Conservation (phyloP, 768 basidiomycete genomes). For the Hypsizygus marmoreus region DNA sequence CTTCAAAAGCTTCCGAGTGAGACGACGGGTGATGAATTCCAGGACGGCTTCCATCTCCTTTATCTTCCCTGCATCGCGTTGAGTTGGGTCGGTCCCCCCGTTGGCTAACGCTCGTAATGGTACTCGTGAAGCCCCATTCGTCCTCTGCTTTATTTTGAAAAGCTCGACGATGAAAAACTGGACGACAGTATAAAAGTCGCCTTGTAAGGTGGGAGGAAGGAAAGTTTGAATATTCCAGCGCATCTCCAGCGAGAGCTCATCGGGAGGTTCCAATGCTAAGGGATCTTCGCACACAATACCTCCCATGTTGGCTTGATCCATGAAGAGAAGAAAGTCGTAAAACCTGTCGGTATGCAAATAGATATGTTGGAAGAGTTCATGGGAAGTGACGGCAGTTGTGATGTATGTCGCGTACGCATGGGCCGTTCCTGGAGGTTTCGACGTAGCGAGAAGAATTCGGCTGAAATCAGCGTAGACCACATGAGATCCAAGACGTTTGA, state of each 20-base stretch:
- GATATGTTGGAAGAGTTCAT: constrained; percentile 94
- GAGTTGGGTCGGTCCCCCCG: constrained; percentile 64
- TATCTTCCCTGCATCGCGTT: constrained; percentile 64
- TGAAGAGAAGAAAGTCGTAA: constrained; percentile 93
- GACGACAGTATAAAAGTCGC: constrained; percentile 70
- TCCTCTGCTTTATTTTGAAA: constrained; percentile 70
- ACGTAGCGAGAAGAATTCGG: constrained; percentile 86
- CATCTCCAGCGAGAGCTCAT: constrained; percentile 75
- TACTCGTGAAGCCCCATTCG: constrained; percentile 57
- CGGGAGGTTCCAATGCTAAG: constrained; percentile 63
- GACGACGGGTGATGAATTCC: constrained; percentile 75
- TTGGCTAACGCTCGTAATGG: constrained; percentile 72
- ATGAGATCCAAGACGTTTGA: constrained; percentile 90
- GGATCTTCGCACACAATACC: constrained; percentile 88
- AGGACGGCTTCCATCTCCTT: constrained; percentile 69
- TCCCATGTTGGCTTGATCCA: constrained; percentile 93
- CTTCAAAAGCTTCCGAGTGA: constrained; percentile 81
- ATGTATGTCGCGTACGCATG: constrained; percentile 96
- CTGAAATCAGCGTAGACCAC: constrained; percentile 95
- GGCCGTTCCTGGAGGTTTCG: constrained; percentile 94
- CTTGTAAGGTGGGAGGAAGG: constrained; percentile 81
- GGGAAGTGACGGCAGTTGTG: constrained; percentile 87
- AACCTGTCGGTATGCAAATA: constrained; percentile 84
- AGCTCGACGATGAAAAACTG: constrained; percentile 86
- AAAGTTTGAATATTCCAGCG: constrained; percentile 92